A percentile compares a stretch with the other conserved stretches of the same genome.
Conservation (phyloP, 73 alveolate genomes). For the Symbiodinium pilosum region DNA sequence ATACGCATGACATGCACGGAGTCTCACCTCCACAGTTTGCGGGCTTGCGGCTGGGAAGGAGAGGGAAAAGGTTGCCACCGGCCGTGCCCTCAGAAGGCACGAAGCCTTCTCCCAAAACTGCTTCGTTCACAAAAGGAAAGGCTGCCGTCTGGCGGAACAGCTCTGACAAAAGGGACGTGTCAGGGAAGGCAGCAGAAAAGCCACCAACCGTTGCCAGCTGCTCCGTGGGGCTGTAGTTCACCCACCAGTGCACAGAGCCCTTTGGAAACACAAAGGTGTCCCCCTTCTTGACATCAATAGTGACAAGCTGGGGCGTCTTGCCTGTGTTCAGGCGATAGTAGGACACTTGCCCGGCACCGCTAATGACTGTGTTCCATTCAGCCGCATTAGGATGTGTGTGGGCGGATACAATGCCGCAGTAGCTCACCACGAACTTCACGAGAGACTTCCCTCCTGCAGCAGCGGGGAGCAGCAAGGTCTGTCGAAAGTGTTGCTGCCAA, state of each 20-base stretch:
- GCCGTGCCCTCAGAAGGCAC: not conserved
- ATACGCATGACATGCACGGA: not conserved
- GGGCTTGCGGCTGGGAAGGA: not conserved
- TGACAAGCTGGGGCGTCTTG: not conserved
- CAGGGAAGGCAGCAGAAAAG: conserved; percentile 3
- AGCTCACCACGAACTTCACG: not conserved
- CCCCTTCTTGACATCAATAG: not conserved
- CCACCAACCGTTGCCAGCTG: conserved; percentile 2
- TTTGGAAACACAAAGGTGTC: conserved; percentile 5
- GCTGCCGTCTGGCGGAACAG: not conserved
- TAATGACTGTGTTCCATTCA: conserved; percentile 2
- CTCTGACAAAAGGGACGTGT: conserved; percentile 13
- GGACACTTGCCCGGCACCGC: not conserved
- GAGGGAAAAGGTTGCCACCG: conserved; percentile 7
- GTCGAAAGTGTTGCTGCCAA: no score
- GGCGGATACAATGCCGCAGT: conserved; percentile 7
- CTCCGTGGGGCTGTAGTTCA: conserved; percentile 8
- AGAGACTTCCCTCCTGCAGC: not conserved
- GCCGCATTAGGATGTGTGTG: not conserved
- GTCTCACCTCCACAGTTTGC: not conserved
- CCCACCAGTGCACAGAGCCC: conserved; percentile 27
- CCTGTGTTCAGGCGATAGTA: not conserved
- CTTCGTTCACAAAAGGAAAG: not conserved
- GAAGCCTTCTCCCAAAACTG: not conserved
- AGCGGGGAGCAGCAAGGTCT: no score